These are phyloP conservation scores for Symbiotaphrina buchneri DNA, from an alignment of 495 filamentous ascomycete genomes.

Conservation along the genomic window DNA sequence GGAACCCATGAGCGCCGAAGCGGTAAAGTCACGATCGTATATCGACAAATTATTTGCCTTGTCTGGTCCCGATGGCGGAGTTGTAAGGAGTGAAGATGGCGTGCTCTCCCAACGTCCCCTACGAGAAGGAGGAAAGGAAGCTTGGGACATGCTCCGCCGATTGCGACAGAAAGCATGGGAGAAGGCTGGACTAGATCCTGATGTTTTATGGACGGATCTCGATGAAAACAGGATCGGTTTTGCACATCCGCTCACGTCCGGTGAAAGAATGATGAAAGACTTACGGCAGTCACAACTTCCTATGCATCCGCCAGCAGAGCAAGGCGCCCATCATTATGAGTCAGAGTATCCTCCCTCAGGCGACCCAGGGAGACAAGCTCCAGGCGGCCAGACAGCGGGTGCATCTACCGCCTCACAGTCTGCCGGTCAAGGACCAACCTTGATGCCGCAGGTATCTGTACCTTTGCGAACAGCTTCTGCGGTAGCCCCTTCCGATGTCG, in stretches of 20 bases:
- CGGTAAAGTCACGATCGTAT: conserved; percentile 21
- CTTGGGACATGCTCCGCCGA: conserved; percentile 29
- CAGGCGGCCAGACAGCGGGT: background rate
- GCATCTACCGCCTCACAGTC: background rate
- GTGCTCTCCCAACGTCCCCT: conserved; percentile 22
- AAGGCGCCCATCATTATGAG: background rate
- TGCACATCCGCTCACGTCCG: background rate
- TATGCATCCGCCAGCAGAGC: too few relatives aligned
- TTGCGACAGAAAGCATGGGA: conserved; percentile 20
- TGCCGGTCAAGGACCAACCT: background rate
- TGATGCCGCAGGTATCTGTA: background rate
- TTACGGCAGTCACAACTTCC: background rate
- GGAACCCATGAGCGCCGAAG: conserved; percentile 23
- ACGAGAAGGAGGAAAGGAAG: conserved; percentile 27
- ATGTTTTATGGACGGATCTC: conserved; percentile 1
- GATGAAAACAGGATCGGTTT: background rate
- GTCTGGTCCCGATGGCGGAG: conserved; percentile 25
- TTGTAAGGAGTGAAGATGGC: conserved; percentile 24
- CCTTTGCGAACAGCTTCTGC: background rate
- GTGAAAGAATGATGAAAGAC: conserved; percentile 1
- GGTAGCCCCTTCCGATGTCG: too few relatives aligned
- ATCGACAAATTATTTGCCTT: conserved; percentile 28
- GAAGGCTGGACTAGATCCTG: conserved; percentile 1
- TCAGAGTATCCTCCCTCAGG: background rate
- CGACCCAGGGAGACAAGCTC: background rate